These are phyloP conservation scores for Hyaloperonospora arabidopsidis DNA, from an alignment of 352 stramenopile genomes.

Conservation along the genomic window DNA sequence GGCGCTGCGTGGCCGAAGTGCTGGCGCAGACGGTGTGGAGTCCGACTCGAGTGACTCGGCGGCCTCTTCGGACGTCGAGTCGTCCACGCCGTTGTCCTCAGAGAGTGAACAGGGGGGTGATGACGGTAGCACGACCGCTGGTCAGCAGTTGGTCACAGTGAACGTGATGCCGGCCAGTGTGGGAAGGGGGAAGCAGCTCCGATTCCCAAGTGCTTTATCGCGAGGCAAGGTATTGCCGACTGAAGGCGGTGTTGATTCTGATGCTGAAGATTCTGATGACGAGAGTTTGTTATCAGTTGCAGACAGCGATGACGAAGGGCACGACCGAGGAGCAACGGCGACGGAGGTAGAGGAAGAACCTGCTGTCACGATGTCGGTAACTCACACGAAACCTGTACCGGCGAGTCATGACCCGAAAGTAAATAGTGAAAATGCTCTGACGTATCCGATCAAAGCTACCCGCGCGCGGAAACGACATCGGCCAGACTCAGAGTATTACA, in stretches of 20 bases:
- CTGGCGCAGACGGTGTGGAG: constrained; percentile 16
- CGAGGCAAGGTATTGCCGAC: constrained; percentile 55
- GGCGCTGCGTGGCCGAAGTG: constrained; percentile 46
- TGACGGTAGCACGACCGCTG: constrained; percentile 17
- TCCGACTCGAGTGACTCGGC: constrained; percentile 27
- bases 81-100: constrained; percentile 33
- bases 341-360: constrained; percentile 30
- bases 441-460: constrained; percentile 65
- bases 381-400: constrained; percentile 11
- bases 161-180: constrained; percentile 68
- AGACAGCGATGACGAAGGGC: constrained; percentile 57
- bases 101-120: constrained; percentile 31
- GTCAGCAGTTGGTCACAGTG: constrained; percentile 34
- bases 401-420: constrained; percentile 12
- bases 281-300: constrained; percentile 66
- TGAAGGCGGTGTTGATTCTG: constrained; percentile 31
- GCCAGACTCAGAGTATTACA: constrained; percentile 74
- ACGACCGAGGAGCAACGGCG: constrained; percentile 19
- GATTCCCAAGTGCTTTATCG: constrained; percentile 61
- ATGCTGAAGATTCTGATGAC: constrained; percentile 53
- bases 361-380: constrained; percentile 6
- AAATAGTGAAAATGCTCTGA: constrained; percentile 11
- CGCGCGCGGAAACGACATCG: constrained; percentile 76
- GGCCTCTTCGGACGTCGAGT: constrained; percentile 31
- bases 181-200: constrained; percentile 69